A percentile compares a stretch with the other conserved stretches of the same genome.
phyloP scores from a whole-genome alignment of 2,329 filamentous ascomycete genomes.

The Xylaria hypoxylon region DNA sequence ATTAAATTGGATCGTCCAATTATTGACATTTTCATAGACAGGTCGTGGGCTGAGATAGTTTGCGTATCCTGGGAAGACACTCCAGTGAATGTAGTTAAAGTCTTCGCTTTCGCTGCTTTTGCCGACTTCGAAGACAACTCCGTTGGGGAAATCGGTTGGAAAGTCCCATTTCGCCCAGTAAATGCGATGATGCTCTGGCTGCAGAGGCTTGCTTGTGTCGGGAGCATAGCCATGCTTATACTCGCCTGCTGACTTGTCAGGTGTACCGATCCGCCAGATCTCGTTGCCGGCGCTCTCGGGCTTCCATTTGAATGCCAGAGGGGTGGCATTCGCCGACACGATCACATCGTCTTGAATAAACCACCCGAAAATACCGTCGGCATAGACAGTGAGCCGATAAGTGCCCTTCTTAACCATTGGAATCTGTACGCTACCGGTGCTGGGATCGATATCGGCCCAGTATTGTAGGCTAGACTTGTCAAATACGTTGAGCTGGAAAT shows the following conservation, averaged over 20 bases:
- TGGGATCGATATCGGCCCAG: constrained; percentile 64
- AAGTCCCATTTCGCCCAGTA: constrained; percentile 74
- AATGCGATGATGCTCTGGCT: constrained; percentile 67
- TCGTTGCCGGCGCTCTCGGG: constrained; percentile 53
- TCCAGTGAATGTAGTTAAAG: constrained; percentile 75
- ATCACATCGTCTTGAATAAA: constrained; percentile 64
- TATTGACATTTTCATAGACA: constrained; percentile 56
- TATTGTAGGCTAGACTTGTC: constrained; percentile 69
- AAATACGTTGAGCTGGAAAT: constrained; percentile 70
- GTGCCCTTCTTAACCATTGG: constrained; percentile 66
- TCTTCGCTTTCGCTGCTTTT: constrained; percentile 60
- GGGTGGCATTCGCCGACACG: constrained; percentile 7
- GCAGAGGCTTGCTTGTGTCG: constrained; percentile 49
- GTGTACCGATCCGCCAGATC: constrained; percentile 72
- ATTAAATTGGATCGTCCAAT: constrained; percentile 70
- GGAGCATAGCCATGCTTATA: constrained; percentile 67
- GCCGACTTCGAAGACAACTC: constrained; percentile 65
- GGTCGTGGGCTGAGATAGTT: constrained; percentile 60
- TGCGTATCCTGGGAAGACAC: constrained; percentile 68
- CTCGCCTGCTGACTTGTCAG: constrained; percentile 71
- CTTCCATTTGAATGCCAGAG: constrained; percentile 6
- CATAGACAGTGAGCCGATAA: constrained; percentile 73
- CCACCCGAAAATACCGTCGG: constrained; percentile 71
- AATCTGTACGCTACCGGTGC: constrained; percentile 59
- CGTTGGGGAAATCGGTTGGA: constrained; percentile 67